Percentiles rank a stretch among this genome's conserved stretches.
These are phyloP conservation scores for Saitozyma podzolica DNA, from an alignment of 768 basidiomycete species.

Conservation along the genomic window DNA sequence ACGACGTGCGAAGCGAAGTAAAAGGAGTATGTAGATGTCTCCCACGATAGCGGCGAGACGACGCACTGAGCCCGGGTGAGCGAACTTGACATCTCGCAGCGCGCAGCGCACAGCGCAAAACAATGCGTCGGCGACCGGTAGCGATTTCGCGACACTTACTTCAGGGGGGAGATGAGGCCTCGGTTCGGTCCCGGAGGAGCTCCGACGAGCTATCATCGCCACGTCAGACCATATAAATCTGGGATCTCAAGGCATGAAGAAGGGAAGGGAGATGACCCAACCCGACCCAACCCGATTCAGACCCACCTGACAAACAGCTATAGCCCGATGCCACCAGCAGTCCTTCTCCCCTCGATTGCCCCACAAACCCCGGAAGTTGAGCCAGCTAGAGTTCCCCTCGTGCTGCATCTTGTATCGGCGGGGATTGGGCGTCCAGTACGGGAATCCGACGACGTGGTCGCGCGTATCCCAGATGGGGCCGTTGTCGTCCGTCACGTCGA, in stretches of 20 bases:
- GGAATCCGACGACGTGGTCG: constrained; percentile 24
- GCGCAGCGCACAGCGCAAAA: not conserved
- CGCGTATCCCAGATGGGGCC: constrained; percentile 46
- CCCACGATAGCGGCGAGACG: constrained; percentile 23
- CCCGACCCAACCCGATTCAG: constrained; percentile 6
- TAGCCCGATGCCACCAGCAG: constrained; percentile 40
- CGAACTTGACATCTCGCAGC: too few relatives aligned
- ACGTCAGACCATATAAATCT: too few relatives aligned
- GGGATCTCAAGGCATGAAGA: too few relatives aligned
- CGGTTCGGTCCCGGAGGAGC: constrained; percentile 42
- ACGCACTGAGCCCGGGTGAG: constrained; percentile 25
- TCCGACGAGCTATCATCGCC: constrained; percentile 24
- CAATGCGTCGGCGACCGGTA: not conserved
- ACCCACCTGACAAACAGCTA: constrained; percentile 39
- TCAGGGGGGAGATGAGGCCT: constrained; percentile 31
- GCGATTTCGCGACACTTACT: constrained; percentile 16
- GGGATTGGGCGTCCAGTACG: constrained; percentile 35
- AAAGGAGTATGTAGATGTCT: constrained; percentile 24
- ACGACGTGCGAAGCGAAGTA: constrained; percentile 21
- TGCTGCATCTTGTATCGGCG: constrained; percentile 14
- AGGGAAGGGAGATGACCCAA: not conserved
- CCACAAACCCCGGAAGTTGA: constrained; percentile 42
- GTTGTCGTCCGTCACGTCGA: constrained; percentile 39
- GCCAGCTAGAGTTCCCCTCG: constrained; percentile 24
- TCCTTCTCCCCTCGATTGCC: constrained; percentile 42